Evolutionary conservation across 129 eudicot species (phyloP).

Genomic region (Logfia minima): DNA sequence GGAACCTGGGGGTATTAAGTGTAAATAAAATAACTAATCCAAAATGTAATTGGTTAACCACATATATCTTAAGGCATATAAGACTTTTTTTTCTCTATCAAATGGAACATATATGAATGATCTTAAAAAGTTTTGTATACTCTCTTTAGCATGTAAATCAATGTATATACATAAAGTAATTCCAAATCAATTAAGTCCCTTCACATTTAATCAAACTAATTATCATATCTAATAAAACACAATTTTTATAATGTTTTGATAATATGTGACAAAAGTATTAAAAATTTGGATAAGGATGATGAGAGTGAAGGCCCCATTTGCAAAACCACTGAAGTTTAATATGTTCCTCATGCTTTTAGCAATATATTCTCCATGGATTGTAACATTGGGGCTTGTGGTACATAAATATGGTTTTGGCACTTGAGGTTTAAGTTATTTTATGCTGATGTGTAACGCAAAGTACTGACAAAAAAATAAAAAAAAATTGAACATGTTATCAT

Average conservation of each 20-base stretch:
- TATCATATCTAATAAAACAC: not conserved
- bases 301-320: conserved; percentile 33
- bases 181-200: not conserved
- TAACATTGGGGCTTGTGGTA: conserved; percentile 24
- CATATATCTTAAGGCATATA: no score
- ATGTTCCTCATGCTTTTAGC: conserved; percentile 28
- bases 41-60: not conserved
- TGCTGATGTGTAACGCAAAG: not conserved
- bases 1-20: not conserved
- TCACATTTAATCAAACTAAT: not conserved
- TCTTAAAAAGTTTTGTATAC: no score
- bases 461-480: not conserved
- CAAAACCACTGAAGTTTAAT: conserved; percentile 24
- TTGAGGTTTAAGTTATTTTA: conserved; percentile 28
- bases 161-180: not conserved
- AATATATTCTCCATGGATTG: conserved; percentile 32
- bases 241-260: conserved; percentile 7
- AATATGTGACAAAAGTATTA: conserved; percentile 24
- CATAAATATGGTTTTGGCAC: conserved; percentile 23
- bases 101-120: no score
- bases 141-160: not conserved
- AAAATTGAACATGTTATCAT: not conserved
- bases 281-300: conserved; percentile 33
- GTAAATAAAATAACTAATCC: not conserved
- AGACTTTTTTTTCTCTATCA: no score